These are phyloP conservation scores for Tricholoma hemisulphureum DNA, from an alignment of 768 basidiomycete genomes.

Conservation along the genomic window DNA sequence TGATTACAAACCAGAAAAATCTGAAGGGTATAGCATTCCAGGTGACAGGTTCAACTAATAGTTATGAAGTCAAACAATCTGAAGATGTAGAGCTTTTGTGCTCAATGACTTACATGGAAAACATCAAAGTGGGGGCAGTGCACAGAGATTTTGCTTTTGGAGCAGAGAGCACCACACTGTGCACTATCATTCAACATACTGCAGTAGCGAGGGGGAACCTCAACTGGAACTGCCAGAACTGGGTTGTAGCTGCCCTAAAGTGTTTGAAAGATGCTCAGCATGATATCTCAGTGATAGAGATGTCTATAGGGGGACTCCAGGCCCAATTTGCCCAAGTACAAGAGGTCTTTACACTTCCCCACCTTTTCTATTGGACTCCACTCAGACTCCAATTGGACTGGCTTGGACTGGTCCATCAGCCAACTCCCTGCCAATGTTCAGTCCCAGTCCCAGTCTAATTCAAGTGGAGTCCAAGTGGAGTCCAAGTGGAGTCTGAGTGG, in stretches of 20 bases:
- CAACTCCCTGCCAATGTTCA: too few species aligned
- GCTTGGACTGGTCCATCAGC: too few species aligned
- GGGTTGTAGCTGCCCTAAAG: background rate
- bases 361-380: too few species aligned
- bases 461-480: too few species aligned
- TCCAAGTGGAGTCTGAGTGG: too few species aligned
- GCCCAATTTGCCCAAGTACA: background rate
- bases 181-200: background rate
- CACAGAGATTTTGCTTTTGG: too few species aligned
- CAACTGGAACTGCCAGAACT: conserved; percentile 4
- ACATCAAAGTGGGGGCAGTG: conserved; percentile 1
- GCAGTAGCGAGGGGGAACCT: background rate
- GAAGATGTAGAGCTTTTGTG: background rate
- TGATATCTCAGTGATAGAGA: background rate
- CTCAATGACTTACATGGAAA: background rate
- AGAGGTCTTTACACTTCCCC: too few species aligned
- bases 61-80: conserved; percentile 3
- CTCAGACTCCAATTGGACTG: too few species aligned
- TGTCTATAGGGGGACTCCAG: background rate
- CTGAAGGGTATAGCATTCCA: background rate
- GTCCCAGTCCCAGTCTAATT: too few species aligned
- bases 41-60: background rate
- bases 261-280: conserved; percentile 1
- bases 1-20: background rate
- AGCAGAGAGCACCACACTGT: background rate